A percentile compares a stretch with the other conserved stretches of the same genome.
These are phyloP conservation scores for Lachancea nothofagi DNA, from an alignment of 805 yeast species.

Conservation along the genomic window DNA sequence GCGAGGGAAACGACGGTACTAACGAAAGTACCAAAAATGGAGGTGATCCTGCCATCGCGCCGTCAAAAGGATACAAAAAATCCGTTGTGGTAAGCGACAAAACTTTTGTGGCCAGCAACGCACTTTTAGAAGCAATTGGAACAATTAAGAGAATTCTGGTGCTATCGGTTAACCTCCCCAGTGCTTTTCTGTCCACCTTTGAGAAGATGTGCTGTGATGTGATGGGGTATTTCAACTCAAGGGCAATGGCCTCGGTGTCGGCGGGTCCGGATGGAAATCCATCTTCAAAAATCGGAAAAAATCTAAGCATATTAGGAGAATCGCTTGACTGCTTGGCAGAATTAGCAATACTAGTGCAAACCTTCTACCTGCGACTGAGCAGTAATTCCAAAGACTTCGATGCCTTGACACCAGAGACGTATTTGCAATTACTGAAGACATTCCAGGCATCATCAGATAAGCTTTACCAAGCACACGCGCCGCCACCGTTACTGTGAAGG, in stretches of 20 bases:
- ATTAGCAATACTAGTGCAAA: conserved; percentile 28
- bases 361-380: conserved; percentile 23
- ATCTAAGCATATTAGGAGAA: conserved; percentile 39
- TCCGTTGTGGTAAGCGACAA: conserved; percentile 47
- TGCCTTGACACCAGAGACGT: conserved; percentile 20
- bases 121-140: conserved; percentile 38
- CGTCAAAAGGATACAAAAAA: conserved; percentile 32
- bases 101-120: conserved; percentile 54
- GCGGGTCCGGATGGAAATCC: conserved; percentile 20
- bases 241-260: conserved; percentile 30
- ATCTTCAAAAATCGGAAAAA: conserved; percentile 28
- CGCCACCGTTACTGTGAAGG: conserved; percentile 29
- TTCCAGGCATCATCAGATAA: conserved; percentile 27
- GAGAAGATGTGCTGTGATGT: conserved; percentile 42
- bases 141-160: conserved; percentile 49
- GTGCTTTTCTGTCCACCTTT: conserved; percentile 30
- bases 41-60: conserved; percentile 4
- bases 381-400: conserved; percentile 21
- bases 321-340: conserved; percentile 39
- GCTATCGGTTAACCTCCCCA: conserved; percentile 52
- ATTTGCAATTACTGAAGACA: conserved; percentile 21
- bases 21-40: conserved; percentile 10
- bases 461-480: conserved; percentile 31
- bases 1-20: conserved; percentile 10
- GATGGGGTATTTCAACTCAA: conserved; percentile 47